A percentile compares a stretch with the other conserved stretches of the same genome.
Evolutionary conservation across 2,329 filamentous ascomycete genomes (phyloP).

Genomic region (Cladosporium oxysporum): DNA sequence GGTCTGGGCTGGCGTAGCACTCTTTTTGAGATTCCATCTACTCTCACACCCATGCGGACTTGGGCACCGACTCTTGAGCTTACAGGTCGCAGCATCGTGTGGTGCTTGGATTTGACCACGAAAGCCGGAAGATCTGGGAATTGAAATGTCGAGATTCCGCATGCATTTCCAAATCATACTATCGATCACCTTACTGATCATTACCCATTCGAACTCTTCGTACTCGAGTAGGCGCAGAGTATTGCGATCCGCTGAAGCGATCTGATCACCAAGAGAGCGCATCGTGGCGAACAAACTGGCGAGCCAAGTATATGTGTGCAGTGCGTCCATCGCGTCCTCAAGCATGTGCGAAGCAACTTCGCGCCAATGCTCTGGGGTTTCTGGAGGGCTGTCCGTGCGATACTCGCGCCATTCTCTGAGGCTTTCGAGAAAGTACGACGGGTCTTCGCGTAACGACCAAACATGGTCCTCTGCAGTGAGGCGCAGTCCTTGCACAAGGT

Average conservation of each 20-base stretch:
- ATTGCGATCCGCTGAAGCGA: conserved; percentile 43
- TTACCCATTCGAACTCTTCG: conserved; percentile 43
- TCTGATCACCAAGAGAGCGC: conserved; percentile 36
- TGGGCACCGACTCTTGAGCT: neutral
- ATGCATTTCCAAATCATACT: conserved; percentile 18
- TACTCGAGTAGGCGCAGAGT: conserved; percentile 39
- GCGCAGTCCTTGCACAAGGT: conserved; percentile 47
- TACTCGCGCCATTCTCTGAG: conserved; percentile 52
- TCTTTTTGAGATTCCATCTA: conserved; percentile 2
- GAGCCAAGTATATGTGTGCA: conserved; percentile 18
- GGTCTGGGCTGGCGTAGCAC: neutral
- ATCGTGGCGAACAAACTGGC: conserved; percentile 22
- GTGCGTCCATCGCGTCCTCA: neutral
- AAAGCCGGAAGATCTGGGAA: conserved; percentile 29
- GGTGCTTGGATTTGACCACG: conserved; percentile 10
- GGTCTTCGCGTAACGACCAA: conserved; percentile 60
- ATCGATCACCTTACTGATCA: conserved; percentile 37
- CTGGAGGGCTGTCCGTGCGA: conserved; percentile 29
- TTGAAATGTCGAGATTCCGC: conserved; percentile 14
- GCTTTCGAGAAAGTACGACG: conserved; percentile 54
- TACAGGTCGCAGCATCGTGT: conserved; percentile 1
- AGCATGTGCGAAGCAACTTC: neutral
- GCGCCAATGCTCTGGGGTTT: neutral
- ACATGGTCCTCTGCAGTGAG: conserved; percentile 55
- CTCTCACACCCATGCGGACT: neutral